These are phyloP conservation scores for Ustilago curta DNA, from an alignment of 1,284 basidiomycete species.

Conservation along the genomic window DNA sequence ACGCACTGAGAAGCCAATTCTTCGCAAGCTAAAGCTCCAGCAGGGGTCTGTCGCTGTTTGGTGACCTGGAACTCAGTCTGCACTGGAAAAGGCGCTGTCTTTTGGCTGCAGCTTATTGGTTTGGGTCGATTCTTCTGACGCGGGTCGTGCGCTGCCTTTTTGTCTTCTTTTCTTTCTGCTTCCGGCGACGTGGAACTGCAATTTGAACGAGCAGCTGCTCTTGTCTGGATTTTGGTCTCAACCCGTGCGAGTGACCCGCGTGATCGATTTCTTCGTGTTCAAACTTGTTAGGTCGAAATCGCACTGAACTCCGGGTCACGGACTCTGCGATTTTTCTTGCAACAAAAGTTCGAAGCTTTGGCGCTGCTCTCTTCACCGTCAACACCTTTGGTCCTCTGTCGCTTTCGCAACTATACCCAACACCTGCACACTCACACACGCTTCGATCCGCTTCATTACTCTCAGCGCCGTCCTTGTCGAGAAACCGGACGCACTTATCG, in stretches of 20 bases:
- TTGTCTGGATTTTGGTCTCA: neutral
- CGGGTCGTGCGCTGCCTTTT: slow-evolving; percentile 29
- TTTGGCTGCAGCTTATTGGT: slow-evolving; percentile 17
- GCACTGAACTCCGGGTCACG: slow-evolving; percentile 12
- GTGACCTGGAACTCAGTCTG: slow-evolving; percentile 9
- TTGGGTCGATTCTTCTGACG: slow-evolving; percentile 21
- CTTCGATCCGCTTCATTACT: too few species aligned
- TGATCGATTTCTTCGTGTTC: slow-evolving; percentile 9
- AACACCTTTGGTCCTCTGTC: neutral
- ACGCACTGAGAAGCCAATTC: slow-evolving; percentile 9
- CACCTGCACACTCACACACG: slow-evolving; percentile 4
- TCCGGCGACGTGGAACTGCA: slow-evolving; percentile 46
- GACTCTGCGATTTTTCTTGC: slow-evolving; percentile 18
- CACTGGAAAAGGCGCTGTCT: neutral
- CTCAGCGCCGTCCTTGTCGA: too few species aligned
- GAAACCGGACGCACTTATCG: too few species aligned
- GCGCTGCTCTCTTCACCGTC: slow-evolving; percentile 9
- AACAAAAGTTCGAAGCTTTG: slow-evolving; percentile 41
- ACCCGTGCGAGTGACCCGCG: slow-evolving; percentile 25
- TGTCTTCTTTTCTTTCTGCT: slow-evolving; percentile 17
- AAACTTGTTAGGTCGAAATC: slow-evolving; percentile 16
- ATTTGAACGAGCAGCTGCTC: neutral
- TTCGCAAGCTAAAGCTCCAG: slow-evolving; percentile 1
- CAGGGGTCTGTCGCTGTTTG: neutral
- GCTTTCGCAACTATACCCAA: neutral